phyloP scores from a whole-genome alignment of 1,139 yeast species.

The Magnusiomyces ingens region DNA sequence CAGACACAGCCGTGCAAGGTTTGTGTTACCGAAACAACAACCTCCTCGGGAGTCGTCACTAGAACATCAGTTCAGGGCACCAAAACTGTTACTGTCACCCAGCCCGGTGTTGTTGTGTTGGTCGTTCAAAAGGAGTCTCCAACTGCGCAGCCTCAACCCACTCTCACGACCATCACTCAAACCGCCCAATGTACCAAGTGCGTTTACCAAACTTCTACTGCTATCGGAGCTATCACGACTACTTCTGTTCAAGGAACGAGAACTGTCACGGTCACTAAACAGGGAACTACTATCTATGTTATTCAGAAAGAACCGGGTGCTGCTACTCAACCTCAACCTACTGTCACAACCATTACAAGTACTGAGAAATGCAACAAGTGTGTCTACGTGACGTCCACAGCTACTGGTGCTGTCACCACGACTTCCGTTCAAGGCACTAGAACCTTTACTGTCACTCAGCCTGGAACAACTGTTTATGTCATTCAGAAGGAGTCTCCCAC shows the following conservation, averaged over 20 bases:
- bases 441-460: neutral
- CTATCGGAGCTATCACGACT: neutral
- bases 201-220: neutral
- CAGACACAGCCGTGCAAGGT: neutral
- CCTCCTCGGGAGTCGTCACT: neutral
- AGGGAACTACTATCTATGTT: neutral
- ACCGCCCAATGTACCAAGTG: neutral
- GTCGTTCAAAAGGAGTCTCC: neutral
- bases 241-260: neutral
- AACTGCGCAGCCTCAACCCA: neutral
- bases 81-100: neutral
- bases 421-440: neutral
- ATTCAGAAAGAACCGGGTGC: neutral
- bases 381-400: neutral
- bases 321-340: neutral
- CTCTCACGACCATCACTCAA: neutral
- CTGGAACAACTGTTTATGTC: neutral
- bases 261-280: slow-evolving; percentile 1
- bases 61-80: neutral
- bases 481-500: neutral
- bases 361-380: neutral
- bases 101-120: neutral
- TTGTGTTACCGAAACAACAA: neutral
- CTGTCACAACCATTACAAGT: neutral
- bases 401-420: neutral